Base-by-base conservation (phyloP, 306 rosid species). In the Cicer yamashitae region DNA sequence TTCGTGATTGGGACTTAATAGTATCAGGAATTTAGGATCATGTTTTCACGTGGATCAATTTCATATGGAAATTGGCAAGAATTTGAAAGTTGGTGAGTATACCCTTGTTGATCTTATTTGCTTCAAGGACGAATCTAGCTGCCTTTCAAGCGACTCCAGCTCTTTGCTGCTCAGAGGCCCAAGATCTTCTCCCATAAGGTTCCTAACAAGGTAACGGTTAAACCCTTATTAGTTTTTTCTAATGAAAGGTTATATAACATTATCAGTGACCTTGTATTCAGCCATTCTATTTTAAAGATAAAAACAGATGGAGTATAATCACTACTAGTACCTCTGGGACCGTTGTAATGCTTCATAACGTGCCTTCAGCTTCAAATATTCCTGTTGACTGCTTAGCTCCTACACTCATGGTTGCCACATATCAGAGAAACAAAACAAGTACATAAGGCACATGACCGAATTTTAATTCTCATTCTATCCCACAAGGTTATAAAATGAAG, bases 351-450 rank as follows among this genome's bases (percentile, higher is more conserved):
- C 84, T 82, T 96, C 99, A 71, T 86, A 92, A 77, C 93, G 97
- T 76, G 98, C 97, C 83, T 96, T 92, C 67, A 96, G 98, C 91
- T 87, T 96, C 92, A 96, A 82, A 81, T 96, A 96, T 66, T 96
- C 99, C 78, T 96, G 99, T 70, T 96, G 99, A 78, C 97, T 96
- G 81, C 98, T 92, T 89, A 96, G 67, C 73, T 96, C 99, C 98
- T 96, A 66, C 40, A 75, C 0, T 64, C 22, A 59, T 37, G 50
- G n/a, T 3, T 6, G 45, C 15, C 46, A 11, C 66, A 59, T 56
- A 76, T 65, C 37, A 70, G 18, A 60, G 3, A 3, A 8, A 60
- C 6, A 8, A 18, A 53, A 7, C 7, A 59, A 30, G 10, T 53
- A 17, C 20, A n/a, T 2, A 50, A 50, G 58, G 10, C 11, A 53